These are phyloP conservation scores for Asterophora lycoperdoides DNA, from an alignment of 768 basidiomycete species.

Conservation along the genomic window DNA sequence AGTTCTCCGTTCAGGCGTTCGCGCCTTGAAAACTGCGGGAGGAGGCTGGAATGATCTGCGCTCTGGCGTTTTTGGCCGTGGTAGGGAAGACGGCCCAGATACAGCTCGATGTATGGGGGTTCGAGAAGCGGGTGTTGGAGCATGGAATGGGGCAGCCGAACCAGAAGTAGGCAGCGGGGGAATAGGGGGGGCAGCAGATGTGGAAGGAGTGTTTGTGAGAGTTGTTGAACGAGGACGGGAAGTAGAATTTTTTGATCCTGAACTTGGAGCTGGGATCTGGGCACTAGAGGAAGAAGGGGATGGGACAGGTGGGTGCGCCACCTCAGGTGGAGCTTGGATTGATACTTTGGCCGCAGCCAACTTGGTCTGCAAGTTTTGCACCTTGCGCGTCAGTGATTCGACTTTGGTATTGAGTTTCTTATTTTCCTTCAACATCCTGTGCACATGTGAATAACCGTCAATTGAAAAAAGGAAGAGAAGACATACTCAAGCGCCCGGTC, in stretches of 20 bases:
- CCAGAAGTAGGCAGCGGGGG: conserved; percentile 9
- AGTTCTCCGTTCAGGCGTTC: conserved; percentile 43
- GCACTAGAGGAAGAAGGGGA: conserved; percentile 10
- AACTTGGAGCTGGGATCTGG: neutral
- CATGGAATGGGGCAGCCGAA: conserved; percentile 10
- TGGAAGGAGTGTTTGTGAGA: conserved; percentile 18
- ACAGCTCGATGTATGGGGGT: conserved; percentile 30
- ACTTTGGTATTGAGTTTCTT: conserved; percentile 70
- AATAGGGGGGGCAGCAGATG: conserved; percentile 11
- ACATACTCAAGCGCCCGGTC: conserved; percentile 76
- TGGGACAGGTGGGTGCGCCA: conserved; percentile 9
- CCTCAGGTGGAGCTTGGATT: conserved; percentile 15
- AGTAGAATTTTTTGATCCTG: conserved; percentile 4
- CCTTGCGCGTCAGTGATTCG: conserved; percentile 68
- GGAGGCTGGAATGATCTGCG: conserved; percentile 26
- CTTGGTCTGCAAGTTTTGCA: conserved; percentile 67
- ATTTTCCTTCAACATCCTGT: conserved; percentile 73
- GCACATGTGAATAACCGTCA: conserved; percentile 7
- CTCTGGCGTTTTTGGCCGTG: conserved; percentile 55
- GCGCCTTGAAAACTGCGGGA: conserved; percentile 43
- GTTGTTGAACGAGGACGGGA: conserved; percentile 30
- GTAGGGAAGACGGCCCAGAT: conserved; percentile 41
- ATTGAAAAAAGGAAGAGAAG: conserved; percentile 5
- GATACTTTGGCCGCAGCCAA: conserved; percentile 50
- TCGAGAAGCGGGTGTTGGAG: conserved; percentile 14